Evolutionary conservation across 441 rosid genomes (phyloP).

Genomic region (Aquilaria agallochum): DNA sequence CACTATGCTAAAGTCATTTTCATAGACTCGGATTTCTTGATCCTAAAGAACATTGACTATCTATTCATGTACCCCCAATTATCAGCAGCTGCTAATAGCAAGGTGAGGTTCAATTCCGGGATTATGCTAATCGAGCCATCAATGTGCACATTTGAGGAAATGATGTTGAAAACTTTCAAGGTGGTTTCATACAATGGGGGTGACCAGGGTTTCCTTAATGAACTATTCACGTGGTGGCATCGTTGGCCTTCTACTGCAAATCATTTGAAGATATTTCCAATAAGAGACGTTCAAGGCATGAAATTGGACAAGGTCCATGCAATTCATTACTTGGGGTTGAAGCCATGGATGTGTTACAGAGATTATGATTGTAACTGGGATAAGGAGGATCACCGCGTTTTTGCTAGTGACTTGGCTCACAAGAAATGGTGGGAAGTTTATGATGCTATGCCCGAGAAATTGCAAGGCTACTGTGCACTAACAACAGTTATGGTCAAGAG

Average conservation of each 20-base stretch:
- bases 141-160: constrained; percentile 42
- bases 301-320: constrained; percentile 27
- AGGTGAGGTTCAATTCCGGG: constrained; percentile 62
- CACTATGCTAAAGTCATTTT: constrained; percentile 62
- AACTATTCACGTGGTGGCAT: constrained; percentile 87
- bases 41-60: constrained; percentile 44
- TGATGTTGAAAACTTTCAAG: constrained; percentile 36
- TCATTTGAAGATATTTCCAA: constrained; percentile 35
- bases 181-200: constrained; percentile 69
- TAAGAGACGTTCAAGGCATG: neutral
- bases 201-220: constrained; percentile 84
- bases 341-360: constrained; percentile 86
- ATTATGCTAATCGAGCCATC: constrained; percentile 90
- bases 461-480: constrained; percentile 50
- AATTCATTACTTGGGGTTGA: constrained; percentile 65
- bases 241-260: constrained; percentile 54
- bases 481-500: constrained; percentile 31
- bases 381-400: constrained; percentile 24
- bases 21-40: constrained; percentile 59
- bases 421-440: constrained; percentile 67
- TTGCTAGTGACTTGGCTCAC: constrained; percentile 61
- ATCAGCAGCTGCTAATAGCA: constrained; percentile 46
- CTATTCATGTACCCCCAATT: constrained; percentile 59
- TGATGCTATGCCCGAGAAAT: constrained; percentile 49
- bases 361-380: constrained; percentile 96